Evolutionary conservation across 768 basidiomycete genomes (phyloP).

Genomic region (Lactarius hatsudake): DNA sequence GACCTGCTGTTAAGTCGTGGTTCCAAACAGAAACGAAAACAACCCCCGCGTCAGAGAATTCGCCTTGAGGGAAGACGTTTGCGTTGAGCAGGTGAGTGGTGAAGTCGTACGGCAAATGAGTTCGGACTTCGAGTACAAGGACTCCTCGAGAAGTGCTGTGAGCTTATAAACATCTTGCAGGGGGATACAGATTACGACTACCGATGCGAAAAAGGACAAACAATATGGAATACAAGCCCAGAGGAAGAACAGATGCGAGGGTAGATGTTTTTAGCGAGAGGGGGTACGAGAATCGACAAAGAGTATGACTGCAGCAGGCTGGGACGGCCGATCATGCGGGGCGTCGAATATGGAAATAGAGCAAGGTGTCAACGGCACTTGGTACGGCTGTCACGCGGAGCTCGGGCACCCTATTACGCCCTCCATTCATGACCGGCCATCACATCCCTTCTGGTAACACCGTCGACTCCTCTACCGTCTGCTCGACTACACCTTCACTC

Average conservation of each 20-base stretch:
- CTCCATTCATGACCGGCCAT: no score
- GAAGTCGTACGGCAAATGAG: neutral
- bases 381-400: neutral
- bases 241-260: neutral
- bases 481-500: neutral
- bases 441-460: no score
- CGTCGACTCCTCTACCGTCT: neutral
- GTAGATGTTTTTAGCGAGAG: neutral
- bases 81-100: neutral
- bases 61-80: no score
- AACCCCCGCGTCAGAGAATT: no score
- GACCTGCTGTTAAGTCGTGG: no score
- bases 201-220: neutral
- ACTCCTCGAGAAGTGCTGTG: no score
- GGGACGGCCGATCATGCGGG: neutral
- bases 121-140: neutral
- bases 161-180: neutral
- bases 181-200: neutral
- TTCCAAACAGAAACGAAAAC: no score
- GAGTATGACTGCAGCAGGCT: neutral
- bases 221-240: neutral
- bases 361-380: neutral
- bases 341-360: neutral
- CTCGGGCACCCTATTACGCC: no score
- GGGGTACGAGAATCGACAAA: neutral